Percentiles rank a stretch among this genome's conserved stretches.
Evolutionary conservation across 768 basidiomycete species (phyloP).

Genomic region (Chalciporus sphaerocephalus): DNA sequence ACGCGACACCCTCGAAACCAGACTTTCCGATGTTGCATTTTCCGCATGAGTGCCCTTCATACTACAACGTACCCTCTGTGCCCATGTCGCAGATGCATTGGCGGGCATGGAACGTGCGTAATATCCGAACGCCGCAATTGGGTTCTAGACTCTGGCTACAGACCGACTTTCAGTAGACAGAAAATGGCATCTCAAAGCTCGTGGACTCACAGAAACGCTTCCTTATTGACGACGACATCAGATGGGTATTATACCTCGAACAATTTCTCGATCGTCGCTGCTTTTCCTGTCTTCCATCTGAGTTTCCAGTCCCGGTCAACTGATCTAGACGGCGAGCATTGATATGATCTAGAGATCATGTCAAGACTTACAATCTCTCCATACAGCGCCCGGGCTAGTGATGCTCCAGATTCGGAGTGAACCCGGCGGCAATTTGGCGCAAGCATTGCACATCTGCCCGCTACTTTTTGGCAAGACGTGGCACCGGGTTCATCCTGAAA

Average conservation of each 20-base stretch:
- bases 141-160: constrained; percentile 33
- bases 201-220: constrained; percentile 43
- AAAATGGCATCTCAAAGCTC: background rate
- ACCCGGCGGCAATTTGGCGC: constrained; percentile 43
- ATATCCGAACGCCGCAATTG: constrained; percentile 37
- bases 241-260: constrained; percentile 44
- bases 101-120: constrained; percentile 58
- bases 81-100: constrained; percentile 71
- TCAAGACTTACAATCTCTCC: constrained; percentile 46
- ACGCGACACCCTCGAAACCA: constrained; percentile 53
- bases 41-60: constrained; percentile 60
- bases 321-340: constrained; percentile 31
- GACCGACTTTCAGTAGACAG: constrained; percentile 4
- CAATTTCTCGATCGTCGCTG: constrained; percentile 49
- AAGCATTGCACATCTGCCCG: constrained; percentile 46
- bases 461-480: constrained; percentile 42
- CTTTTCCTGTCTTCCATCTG: constrained; percentile 31
- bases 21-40: constrained; percentile 59
- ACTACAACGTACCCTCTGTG: constrained; percentile 45
- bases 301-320: constrained; percentile 52
- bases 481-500: constrained; percentile 49
- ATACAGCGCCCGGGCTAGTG: constrained; percentile 41
- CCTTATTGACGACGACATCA: constrained; percentile 35
- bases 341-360: constrained; percentile 15
- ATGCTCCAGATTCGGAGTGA: constrained; percentile 48